Conservation (phyloP, 169 alveolate genomes). For the Plasmodium inui region DNA sequence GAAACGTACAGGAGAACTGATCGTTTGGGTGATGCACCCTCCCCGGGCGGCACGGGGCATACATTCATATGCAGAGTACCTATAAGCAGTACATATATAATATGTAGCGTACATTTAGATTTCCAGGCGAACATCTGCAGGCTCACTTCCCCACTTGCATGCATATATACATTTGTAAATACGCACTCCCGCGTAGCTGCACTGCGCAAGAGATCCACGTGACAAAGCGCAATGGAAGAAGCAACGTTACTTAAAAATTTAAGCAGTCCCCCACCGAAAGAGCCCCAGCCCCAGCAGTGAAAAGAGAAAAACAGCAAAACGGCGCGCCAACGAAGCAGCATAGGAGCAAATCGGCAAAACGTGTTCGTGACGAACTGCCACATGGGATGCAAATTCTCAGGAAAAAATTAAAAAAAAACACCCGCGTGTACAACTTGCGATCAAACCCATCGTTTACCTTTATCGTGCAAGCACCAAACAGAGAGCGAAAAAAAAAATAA, state of each 20-base stretch:
- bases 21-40: neutral
- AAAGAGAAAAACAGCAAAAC: neutral
- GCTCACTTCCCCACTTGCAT: neutral
- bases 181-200: neutral
- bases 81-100: no score
- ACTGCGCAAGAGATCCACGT: neutral
- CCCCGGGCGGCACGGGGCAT: neutral
- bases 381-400: neutral
- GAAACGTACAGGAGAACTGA: neutral
- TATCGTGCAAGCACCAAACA: neutral
- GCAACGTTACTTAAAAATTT: neutral
- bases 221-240: neutral
- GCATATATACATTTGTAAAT: neutral
- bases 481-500: neutral
- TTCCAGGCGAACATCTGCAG: neutral
- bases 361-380: neutral
- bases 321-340: neutral
- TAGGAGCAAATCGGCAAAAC: neutral
- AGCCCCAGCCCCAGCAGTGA: neutral
- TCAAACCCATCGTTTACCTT: neutral
- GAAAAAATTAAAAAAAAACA: neutral
- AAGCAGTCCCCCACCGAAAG: neutral
- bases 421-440: neutral
- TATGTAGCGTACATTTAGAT: neutral
- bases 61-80: neutral